A percentile compares a stretch with the other conserved stretches of the same genome.
Conservation (phyloP, 371 early-diverging fungal genomes). For the Batrachochytrium dendrobatidis region DNA sequence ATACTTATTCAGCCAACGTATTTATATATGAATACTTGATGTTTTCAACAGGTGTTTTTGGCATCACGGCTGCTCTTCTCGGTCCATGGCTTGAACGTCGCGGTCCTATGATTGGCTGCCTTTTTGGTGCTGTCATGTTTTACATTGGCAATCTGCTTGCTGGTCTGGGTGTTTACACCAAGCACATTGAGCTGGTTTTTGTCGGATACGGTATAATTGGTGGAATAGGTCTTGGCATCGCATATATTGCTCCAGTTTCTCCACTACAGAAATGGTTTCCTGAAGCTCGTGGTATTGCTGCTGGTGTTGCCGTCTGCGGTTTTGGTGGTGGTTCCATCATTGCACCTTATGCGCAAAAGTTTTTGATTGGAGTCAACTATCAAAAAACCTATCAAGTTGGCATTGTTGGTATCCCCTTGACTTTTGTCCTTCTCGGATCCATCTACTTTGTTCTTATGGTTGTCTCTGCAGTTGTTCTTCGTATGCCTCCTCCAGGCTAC, state of each 20-base stretch:
- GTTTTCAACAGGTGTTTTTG: conserved; percentile 34
- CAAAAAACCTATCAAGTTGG: conserved; percentile 13
- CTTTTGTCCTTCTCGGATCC: conserved; percentile 52
- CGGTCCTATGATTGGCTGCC: conserved; percentile 50
- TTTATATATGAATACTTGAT: not conserved
- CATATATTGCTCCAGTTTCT: conserved; percentile 56
- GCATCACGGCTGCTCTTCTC: conserved; percentile 51
- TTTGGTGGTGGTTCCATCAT: conserved; percentile 63
- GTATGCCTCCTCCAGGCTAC: conserved; percentile 61
- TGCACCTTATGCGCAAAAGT: conserved; percentile 50
- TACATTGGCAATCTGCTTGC: conserved; percentile 52
- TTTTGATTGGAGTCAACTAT: conserved; percentile 34
- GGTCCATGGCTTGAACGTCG: conserved; percentile 62
- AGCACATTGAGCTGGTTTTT: conserved; percentile 47
- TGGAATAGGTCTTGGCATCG: conserved; percentile 58
- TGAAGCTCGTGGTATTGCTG: conserved; percentile 26
- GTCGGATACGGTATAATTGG: conserved; percentile 60
- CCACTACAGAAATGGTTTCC: conserved; percentile 33
- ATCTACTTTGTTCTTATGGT: conserved; percentile 48
- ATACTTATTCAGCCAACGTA: too few relatives aligned
- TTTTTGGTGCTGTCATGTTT: conserved; percentile 48
- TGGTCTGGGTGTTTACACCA: conserved; percentile 46
- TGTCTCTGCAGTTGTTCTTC: conserved; percentile 41
- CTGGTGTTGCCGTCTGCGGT: conserved; percentile 56
- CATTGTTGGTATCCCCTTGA: conserved; percentile 38